Conservation (phyloP, 2,329 filamentous ascomycete species). For the Blastomyces emzantsi region DNA sequence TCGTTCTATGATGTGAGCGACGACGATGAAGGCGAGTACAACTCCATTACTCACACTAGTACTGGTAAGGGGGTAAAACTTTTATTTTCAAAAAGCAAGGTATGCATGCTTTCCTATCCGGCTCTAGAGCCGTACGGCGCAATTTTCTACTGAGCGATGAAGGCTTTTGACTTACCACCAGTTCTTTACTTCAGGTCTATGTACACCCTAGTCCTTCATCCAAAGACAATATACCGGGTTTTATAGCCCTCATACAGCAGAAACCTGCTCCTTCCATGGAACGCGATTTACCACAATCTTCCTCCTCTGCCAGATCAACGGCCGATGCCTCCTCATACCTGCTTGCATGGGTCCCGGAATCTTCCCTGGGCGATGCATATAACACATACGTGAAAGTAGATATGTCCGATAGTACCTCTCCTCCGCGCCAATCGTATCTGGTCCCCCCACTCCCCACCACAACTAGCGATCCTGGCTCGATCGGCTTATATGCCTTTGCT, state of each 20-base stretch:
- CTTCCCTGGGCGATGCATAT: slow-evolving; percentile 72
- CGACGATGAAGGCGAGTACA: slow-evolving; percentile 90
- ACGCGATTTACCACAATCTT: slow-evolving; percentile 31
- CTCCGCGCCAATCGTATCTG: slow-evolving; percentile 77
- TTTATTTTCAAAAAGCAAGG: slow-evolving; percentile 94
- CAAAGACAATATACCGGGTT: slow-evolving; percentile 93
- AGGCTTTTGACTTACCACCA: neutral
- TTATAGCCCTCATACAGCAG: slow-evolving; percentile 86
- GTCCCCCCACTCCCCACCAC: slow-evolving; percentile 86
- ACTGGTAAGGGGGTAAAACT: slow-evolving; percentile 77
- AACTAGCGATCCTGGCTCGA: slow-evolving; percentile 60
- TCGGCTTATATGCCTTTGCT: slow-evolving; percentile 81
- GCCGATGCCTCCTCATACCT: slow-evolving; percentile 62
- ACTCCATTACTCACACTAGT: slow-evolving; percentile 75
- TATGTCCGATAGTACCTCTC: slow-evolving; percentile 69
- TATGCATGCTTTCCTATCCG: slow-evolving; percentile 25
- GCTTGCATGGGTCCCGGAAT: slow-evolving; percentile 88
- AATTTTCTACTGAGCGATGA: neutral
- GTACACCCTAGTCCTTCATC: slow-evolving; percentile 87
- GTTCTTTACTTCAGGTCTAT: slow-evolving; percentile 60
- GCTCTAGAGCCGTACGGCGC: neutral
- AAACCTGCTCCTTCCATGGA: slow-evolving; percentile 44
- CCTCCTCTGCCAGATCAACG: slow-evolving; percentile 34
- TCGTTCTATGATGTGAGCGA: slow-evolving; percentile 96
- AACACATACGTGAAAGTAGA: slow-evolving; percentile 95